Evolutionary conservation across 2,329 filamentous ascomycete genomes (phyloP).

Genomic region (Alternaria viburni): DNA sequence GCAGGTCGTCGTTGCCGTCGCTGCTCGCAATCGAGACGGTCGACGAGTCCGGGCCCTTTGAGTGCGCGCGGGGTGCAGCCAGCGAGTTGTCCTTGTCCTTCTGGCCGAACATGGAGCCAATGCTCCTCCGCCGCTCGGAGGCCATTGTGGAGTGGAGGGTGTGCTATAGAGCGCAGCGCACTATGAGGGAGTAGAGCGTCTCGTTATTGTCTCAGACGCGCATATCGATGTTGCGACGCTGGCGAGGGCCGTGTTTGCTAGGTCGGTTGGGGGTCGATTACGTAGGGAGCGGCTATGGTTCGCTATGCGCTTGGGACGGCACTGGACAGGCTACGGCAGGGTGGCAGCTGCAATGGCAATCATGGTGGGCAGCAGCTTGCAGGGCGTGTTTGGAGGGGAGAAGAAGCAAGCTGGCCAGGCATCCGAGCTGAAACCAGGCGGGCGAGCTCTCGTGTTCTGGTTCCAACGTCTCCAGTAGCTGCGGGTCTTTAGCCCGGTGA

Average conservation of each 20-base stretch:
- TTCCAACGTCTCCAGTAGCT: conserved; percentile 7
- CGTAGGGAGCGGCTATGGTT: conserved; percentile 10
- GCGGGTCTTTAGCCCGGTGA: conserved; percentile 9
- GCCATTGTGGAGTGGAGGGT: conserved; percentile 22
- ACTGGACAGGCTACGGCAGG: background rate
- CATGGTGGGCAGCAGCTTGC: conserved; percentile 1
- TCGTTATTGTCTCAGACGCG: conserved; percentile 1
- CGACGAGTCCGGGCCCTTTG: conserved; percentile 40
- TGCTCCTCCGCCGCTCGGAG: conserved; percentile 31
- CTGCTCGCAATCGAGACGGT: conserved; percentile 42
- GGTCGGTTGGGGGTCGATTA: conserved; percentile 16
- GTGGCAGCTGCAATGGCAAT: background rate
- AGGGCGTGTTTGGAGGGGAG: background rate
- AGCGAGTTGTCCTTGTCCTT: conserved; percentile 30
- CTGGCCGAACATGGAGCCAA: conserved; percentile 22
- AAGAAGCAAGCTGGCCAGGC: conserved; percentile 1
- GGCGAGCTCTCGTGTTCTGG: background rate
- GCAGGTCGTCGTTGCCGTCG: conserved; percentile 34
- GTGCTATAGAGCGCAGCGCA: background rate
- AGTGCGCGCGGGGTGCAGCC: conserved; percentile 28
- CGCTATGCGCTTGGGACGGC: background rate
- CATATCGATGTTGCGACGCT: conserved; percentile 10
- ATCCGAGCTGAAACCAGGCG: conserved; percentile 11
- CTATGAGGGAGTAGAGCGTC: background rate
- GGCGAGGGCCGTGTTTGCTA: background rate